Base-by-base conservation (phyloP, 164 flowering plant species). In the Macadamia tetraphylla region DNA sequence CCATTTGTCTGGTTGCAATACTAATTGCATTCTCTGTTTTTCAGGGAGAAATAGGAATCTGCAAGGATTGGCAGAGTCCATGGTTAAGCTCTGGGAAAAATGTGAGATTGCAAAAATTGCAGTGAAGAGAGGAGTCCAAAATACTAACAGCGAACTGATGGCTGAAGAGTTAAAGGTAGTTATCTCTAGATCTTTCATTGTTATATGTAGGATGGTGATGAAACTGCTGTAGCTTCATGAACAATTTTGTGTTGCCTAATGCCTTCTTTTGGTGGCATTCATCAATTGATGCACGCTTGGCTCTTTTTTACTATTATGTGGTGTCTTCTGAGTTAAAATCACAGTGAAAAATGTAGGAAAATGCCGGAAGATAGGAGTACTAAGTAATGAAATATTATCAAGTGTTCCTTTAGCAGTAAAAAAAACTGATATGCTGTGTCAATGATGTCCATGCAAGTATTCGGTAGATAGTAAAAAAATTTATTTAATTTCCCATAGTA, bases 101-200 rank as follows among this genome's bases (percentile, higher is more conserved):
- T 87, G 93, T 73, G 98, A 92, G 81, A 83, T 95, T 78, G 99
- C 88, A 57, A 95, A 92, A 71, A 80, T 95, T 81, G 99, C 96
- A 32, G 83, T 95, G 60, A 95, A 95, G 78, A 88, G 93, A 83
- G 99, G 99, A 51, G 90, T 87, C n/a, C 93, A 90, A 79, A 90
- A 89, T 74, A 86, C 90, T 49, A 88, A 85, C 74, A 92, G 87
- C 75, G 81, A 86, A 75, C 29, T 92, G 79, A 92, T 95, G 92
- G 98, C 97, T 43, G 90, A 92, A 75, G 98, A 95, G 76, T 73
- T 92, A 73, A 89, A 86, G 91, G 98, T 92, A 57, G 62, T 82
- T 72, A 29, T 44, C 46, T 18, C 35, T 12, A 53, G 6, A 11
- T 63, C 13, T 11, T 52, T 60, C 12, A 9, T 13, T 30, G 18